These are phyloP conservation scores for Scutellaria minor DNA, from an alignment of 257 asterid species.

Conservation along the genomic window DNA sequence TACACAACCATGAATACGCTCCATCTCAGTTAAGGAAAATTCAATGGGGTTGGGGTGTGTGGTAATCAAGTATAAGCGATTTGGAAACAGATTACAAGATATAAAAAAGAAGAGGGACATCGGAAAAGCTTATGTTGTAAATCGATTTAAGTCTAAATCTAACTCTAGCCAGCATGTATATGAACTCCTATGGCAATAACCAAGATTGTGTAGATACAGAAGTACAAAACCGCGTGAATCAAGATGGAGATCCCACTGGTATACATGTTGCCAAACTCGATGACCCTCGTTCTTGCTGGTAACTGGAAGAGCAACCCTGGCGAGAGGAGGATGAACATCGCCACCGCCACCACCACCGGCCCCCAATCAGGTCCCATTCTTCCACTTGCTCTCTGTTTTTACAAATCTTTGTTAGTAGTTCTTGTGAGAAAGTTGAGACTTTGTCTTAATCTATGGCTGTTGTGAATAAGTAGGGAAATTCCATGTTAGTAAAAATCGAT, in stretches of 20 bases:
- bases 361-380: slow-evolving; percentile 77
- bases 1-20: not conserved
- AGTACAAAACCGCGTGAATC: slow-evolving; percentile 73
- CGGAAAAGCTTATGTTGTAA: slow-evolving; percentile 1
- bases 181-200: slow-evolving; percentile 84
- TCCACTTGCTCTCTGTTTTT: not conserved
- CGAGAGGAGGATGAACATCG: slow-evolving; percentile 82
- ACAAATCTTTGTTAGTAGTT: not conserved
- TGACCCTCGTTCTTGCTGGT: slow-evolving; percentile 77
- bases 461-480: slow-evolving; percentile 34
- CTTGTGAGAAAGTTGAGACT: slow-evolving; percentile 17
- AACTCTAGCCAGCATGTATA: slow-evolving; percentile 53
- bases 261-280: slow-evolving; percentile 92
- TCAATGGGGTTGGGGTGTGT: not conserved
- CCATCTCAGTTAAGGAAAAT: not conserved
- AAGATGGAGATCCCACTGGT: slow-evolving; percentile 91
- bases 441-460: slow-evolving; percentile 9
- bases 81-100: not conserved
- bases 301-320: slow-evolving; percentile 91
- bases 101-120: not conserved
- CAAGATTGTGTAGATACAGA: slow-evolving; percentile 90
- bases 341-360: slow-evolving; percentile 93
- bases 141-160: not conserved
- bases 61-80: not conserved
- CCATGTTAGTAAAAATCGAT: slow-evolving; percentile 24